Percentiles rank a stretch among this genome's conserved stretches.
phyloP scores from a whole-genome alignment of 202 grass and related monocot species.

The Hordeum pubiflorum region DNA sequence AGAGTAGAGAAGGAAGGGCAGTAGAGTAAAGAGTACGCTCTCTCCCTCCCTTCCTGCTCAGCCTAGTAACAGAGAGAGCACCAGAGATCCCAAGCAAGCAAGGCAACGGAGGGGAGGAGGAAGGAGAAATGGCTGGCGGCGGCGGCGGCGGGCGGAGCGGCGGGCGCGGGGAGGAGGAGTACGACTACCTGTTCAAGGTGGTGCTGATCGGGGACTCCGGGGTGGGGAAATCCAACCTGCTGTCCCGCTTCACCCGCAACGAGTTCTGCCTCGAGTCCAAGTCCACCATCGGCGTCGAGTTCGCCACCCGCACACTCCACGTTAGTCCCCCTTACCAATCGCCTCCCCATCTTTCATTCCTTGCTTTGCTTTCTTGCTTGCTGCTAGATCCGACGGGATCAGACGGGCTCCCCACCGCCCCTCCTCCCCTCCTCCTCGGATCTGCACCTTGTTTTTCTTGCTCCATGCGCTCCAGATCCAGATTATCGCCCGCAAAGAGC shows the following conservation, averaged over 20 bases:
- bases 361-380: no score
- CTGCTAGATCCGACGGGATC: background rate
- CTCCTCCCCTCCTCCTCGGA: background rate
- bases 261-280: constrained; percentile 95
- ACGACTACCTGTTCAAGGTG: constrained; percentile 99
- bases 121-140: constrained; percentile 35
- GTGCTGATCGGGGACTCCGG: constrained; percentile 92
- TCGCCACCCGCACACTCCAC: constrained; percentile 73
- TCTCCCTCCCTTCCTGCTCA: no score
- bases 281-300: constrained; percentile 96
- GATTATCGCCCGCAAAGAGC: no score
- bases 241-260: constrained; percentile 93
- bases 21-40: no score
- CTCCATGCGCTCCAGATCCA: background rate
- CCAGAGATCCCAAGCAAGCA: background rate
- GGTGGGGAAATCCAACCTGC: constrained; percentile 85
- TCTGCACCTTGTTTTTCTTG: background rate
- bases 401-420: no score
- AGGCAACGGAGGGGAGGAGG: no score
- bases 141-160: constrained; percentile 38
- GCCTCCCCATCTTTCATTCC: background rate
- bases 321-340: background rate
- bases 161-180: constrained; percentile 75
- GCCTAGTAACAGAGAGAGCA: no score
- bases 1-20: no score